These are phyloP conservation scores for Nakazawaea wyomingensis DNA, from an alignment of 805 yeast species.

Conservation along the genomic window DNA sequence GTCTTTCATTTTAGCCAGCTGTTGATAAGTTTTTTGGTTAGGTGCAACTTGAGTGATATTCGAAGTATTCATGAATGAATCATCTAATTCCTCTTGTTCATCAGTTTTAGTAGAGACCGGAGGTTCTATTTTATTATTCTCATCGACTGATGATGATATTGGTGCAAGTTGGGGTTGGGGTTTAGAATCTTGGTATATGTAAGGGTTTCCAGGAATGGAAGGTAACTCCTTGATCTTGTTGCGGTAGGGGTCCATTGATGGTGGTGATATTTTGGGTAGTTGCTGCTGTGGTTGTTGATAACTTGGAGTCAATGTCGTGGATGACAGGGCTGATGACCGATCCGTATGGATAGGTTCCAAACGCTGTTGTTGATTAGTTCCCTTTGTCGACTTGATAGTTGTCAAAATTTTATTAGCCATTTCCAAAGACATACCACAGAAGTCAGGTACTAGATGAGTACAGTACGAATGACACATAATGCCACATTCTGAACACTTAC, in stretches of 20 bases:
- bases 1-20: too few species aligned
- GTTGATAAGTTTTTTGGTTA: too few species aligned
- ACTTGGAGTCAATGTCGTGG: conserved; percentile 1
- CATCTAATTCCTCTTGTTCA: conserved; percentile 9
- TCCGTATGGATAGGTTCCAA: conserved; percentile 12
- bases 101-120: neutral
- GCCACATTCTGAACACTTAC: conserved; percentile 92
- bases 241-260: conserved; percentile 12
- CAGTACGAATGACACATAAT: conserved; percentile 92
- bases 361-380: conserved; percentile 13
- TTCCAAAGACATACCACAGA: conserved; percentile 98
- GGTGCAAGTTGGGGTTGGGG: conserved; percentile 4
- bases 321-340: conserved; percentile 2
- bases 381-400: conserved; percentile 74
- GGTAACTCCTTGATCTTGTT: conserved; percentile 21
- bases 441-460: conserved; percentile 93
- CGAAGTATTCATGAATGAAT: too few species aligned
- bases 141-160: neutral
- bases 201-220: conserved; percentile 2
- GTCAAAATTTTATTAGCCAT: conserved; percentile 85
- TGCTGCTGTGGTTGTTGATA: neutral
- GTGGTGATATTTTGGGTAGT: conserved; percentile 7
- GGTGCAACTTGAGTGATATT: too few species aligned
- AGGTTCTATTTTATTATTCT: neutral
- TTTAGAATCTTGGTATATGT: neutral